Conservation (phyloP, 1,139 yeast species). For the Petasospora fabianii region DNA sequence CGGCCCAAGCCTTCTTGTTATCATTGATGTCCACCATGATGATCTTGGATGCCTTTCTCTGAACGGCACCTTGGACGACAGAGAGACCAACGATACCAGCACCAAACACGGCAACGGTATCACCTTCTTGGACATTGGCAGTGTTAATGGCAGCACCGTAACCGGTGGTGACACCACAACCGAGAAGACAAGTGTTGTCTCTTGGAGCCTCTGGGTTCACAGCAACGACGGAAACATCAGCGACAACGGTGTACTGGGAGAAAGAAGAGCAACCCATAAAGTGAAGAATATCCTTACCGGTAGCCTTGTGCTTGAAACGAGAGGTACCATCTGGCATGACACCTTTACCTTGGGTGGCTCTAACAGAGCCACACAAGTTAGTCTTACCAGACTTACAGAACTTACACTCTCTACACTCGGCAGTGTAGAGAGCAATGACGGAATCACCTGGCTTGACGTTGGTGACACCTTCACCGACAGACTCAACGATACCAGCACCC, state of each 20-base stretch:
- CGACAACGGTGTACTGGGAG: constrained; percentile 95
- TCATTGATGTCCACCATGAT: constrained; percentile 87
- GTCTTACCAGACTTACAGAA: constrained; percentile 95
- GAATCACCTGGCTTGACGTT: constrained; percentile 85
- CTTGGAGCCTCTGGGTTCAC: constrained; percentile 79
- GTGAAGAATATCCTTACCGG: constrained; percentile 81
- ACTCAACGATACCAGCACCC: constrained; percentile 94
- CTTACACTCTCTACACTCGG: constrained; percentile 93
- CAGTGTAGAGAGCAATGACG: constrained; percentile 90
- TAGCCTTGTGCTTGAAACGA: constrained; percentile 65
- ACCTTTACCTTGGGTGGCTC: constrained; percentile 90
- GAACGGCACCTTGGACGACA: constrained; percentile 90
- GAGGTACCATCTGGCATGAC: constrained; percentile 95
- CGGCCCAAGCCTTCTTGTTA: constrained; percentile 80
- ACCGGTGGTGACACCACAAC: constrained; percentile 98
- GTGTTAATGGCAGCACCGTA: constrained; percentile 96
- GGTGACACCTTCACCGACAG: constrained; percentile 89
- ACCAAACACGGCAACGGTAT: constrained; percentile 93
- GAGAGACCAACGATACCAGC: constrained; percentile 97
- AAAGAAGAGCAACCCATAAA: constrained; percentile 98
- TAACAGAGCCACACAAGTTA: constrained; percentile 84
- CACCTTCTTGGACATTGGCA: constrained; percentile 89
- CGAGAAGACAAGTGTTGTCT: constrained; percentile 87
- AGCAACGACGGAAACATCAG: constrained; percentile 96
- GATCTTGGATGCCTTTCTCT: constrained; percentile 76